Evolutionary conservation across 148 eudicot species (phyloP).

Genomic region (Nepenthes mirabilis): DNA sequence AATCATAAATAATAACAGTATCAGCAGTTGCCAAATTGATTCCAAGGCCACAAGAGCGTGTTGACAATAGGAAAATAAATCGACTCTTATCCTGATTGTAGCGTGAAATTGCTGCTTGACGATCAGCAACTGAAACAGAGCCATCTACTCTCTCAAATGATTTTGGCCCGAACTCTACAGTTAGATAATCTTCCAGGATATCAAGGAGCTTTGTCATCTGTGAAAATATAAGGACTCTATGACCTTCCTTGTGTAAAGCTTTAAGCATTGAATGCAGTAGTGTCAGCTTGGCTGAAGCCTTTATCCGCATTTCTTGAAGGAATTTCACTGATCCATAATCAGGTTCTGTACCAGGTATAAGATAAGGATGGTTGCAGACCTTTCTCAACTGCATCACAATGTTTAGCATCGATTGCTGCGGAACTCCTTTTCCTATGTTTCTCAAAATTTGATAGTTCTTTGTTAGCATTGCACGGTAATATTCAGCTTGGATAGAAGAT

Average conservation of each 20-base stretch:
- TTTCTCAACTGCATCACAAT: conserved; percentile 96
- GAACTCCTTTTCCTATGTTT: conserved; percentile 83
- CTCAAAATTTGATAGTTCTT: conserved; percentile 91
- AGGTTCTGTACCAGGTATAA: conserved; percentile 96
- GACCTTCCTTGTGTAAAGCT: conserved; percentile 65
- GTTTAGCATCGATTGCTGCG: conserved; percentile 95
- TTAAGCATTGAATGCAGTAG: conserved; percentile 95
- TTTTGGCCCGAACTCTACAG: conserved; percentile 84
- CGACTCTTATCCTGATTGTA: conserved; percentile 93
- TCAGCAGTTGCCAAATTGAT: conserved; percentile 98
- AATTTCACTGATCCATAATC: conserved; percentile 87
- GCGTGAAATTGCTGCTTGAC: conserved; percentile 91
- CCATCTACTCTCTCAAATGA: conserved; percentile 98
- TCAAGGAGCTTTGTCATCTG: conserved; percentile 98
- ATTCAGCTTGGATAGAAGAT: conserved; percentile 92
- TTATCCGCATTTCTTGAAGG: conserved; percentile 97
- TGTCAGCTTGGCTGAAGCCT: conserved; percentile 95
- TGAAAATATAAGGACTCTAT: conserved; percentile 89
- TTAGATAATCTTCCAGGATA: conserved; percentile 89
- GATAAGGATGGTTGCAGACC: conserved; percentile 97
- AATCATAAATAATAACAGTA: conserved; percentile 93
- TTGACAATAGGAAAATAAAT: conserved; percentile 84
- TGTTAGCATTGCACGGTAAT: conserved; percentile 95
- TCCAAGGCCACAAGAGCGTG: conserved; percentile 97
- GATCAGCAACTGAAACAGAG: conserved; percentile 85